These are phyloP conservation scores for Debaryomyces castellii DNA, from an alignment of 805 yeast genomes.

Conservation along the genomic window DNA sequence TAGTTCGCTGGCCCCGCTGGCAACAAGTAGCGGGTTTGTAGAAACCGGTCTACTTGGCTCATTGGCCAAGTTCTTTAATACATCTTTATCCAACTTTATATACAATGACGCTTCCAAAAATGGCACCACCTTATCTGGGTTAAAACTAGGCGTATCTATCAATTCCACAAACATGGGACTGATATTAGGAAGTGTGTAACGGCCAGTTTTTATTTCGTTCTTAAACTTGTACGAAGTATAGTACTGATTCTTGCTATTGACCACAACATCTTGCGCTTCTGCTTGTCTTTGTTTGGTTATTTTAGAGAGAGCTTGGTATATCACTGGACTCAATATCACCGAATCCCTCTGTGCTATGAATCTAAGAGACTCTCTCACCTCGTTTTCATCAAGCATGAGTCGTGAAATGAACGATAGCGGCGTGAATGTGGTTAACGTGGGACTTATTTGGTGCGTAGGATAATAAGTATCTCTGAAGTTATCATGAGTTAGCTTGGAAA, in stretches of 20 bases:
- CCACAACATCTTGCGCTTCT: constrained; percentile 6
- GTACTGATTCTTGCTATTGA: constrained; percentile 18
- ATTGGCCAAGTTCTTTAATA: constrained; percentile 59
- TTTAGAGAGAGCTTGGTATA: constrained; percentile 20
- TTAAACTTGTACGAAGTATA: constrained; percentile 15
- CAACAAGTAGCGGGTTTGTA: constrained; percentile 68
- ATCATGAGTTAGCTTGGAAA: constrained; percentile 47
- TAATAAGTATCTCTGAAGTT: constrained; percentile 67
- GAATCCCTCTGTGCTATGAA: constrained; percentile 9
- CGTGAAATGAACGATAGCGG: constrained; percentile 31
- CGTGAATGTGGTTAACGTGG: constrained; percentile 54
- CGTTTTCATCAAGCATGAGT: constrained; percentile 22
- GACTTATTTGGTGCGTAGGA: constrained; percentile 65
- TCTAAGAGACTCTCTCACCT: constrained; percentile 12
- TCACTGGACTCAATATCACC: constrained; percentile 29
- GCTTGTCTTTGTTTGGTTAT: constrained; percentile 2
- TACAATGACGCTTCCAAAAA: constrained; percentile 72
- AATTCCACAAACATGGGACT: constrained; percentile 67
- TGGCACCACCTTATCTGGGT: constrained; percentile 67
- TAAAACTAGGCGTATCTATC: constrained; percentile 73
- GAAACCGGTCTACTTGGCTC: constrained; percentile 62
- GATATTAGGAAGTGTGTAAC: constrained; percentile 44
- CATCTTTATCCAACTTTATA: constrained; percentile 56
- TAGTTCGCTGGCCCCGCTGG: constrained; percentile 76
- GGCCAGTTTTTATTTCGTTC: constrained; percentile 4